These are phyloP conservation scores for Strombidium stylifer DNA, from an alignment of 73 alveolate species.

Conservation along the genomic window DNA sequence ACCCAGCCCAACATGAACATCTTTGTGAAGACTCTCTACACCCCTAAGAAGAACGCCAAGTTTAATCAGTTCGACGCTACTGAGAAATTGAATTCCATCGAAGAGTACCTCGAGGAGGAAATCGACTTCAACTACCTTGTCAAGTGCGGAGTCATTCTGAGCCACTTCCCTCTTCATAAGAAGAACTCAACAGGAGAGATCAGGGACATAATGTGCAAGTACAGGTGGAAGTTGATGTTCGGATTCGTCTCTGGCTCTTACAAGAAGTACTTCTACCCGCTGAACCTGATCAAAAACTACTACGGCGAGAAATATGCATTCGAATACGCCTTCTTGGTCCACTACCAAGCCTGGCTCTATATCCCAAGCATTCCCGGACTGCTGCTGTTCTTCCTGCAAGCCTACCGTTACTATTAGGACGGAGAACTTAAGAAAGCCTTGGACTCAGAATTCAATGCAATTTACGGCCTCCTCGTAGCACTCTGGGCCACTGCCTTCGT, in stretches of 20 bases:
- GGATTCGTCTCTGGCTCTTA: slow-evolving; percentile 34
- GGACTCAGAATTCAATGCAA: not conserved
- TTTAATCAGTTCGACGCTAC: too few species aligned
- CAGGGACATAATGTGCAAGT: slow-evolving; percentile 6
- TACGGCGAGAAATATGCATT: slow-evolving; percentile 53
- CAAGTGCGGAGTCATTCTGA: slow-evolving; percentile 22
- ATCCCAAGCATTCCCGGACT: slow-evolving; percentile 74
- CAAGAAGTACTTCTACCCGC: slow-evolving; percentile 14
- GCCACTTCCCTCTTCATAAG: slow-evolving; percentile 47
- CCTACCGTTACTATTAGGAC: too few species aligned
- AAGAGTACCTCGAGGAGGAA: too few species aligned
- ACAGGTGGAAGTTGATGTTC: slow-evolving; percentile 10
- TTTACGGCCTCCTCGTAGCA: slow-evolving; percentile 24
- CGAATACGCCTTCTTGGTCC: slow-evolving; percentile 21
- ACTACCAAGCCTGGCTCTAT: slow-evolving; percentile 68
- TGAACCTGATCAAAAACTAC: slow-evolving; percentile 29
- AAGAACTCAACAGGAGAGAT: slow-evolving; percentile 1
- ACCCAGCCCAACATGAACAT: too few species aligned
- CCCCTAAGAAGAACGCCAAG: too few species aligned
- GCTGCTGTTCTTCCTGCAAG: slow-evolving; percentile 13
- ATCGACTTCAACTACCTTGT: too few species aligned
- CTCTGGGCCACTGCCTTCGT: slow-evolving; percentile 40
- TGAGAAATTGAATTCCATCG: too few species aligned
- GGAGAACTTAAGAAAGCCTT: too few species aligned
- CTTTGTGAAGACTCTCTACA: too few species aligned